Conservation (phyloP, 495 filamentous ascomycete species). For the Annulohypoxylon moriforme region DNA sequence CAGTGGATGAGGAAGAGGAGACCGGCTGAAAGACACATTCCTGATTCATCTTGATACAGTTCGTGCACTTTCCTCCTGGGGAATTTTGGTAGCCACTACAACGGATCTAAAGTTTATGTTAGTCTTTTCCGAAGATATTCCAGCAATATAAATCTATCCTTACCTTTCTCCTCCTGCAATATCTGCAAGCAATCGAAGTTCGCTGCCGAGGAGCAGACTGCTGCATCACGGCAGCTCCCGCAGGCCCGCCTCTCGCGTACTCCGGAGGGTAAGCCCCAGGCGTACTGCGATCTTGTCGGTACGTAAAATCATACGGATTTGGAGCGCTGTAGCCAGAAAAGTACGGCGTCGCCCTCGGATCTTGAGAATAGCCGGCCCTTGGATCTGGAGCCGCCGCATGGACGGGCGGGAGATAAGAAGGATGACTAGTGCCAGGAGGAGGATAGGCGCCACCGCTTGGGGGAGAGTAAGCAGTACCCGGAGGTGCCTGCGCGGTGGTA, state of each 20-base stretch:
- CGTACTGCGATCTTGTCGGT: slow-evolving; percentile 35
- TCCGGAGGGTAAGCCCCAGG: slow-evolving; percentile 39
- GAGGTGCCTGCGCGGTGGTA: slow-evolving; percentile 25
- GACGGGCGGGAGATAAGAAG: slow-evolving; percentile 41
- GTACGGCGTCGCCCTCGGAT: slow-evolving; percentile 36
- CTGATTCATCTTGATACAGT: slow-evolving; percentile 63
- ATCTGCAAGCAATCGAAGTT: slow-evolving; percentile 64
- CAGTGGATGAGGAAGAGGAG: slow-evolving; percentile 57
- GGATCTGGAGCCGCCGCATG: slow-evolving; percentile 39
- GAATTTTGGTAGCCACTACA: slow-evolving; percentile 65
- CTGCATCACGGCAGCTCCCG: slow-evolving; percentile 47
- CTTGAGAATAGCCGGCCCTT: slow-evolving; percentile 35
- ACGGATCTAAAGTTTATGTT: slow-evolving; percentile 54
- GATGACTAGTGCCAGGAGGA: slow-evolving; percentile 39
- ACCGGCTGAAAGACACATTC: slow-evolving; percentile 65
- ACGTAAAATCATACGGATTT: slow-evolving; percentile 43
- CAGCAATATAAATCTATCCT: slow-evolving; percentile 5
- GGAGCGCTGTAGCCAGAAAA: slow-evolving; percentile 28
- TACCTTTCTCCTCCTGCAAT: slow-evolving; percentile 64
- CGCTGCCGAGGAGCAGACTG: slow-evolving; percentile 61
- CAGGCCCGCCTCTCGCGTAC: slow-evolving; percentile 42
- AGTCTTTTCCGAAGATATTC: slow-evolving; percentile 15
- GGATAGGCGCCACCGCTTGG: slow-evolving; percentile 36
- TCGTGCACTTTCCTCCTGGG: slow-evolving; percentile 61
- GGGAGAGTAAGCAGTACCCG: slow-evolving; percentile 40